phyloP scores from a whole-genome alignment of 1,284 basidiomycete species.

The Flammula alnicola region DNA sequence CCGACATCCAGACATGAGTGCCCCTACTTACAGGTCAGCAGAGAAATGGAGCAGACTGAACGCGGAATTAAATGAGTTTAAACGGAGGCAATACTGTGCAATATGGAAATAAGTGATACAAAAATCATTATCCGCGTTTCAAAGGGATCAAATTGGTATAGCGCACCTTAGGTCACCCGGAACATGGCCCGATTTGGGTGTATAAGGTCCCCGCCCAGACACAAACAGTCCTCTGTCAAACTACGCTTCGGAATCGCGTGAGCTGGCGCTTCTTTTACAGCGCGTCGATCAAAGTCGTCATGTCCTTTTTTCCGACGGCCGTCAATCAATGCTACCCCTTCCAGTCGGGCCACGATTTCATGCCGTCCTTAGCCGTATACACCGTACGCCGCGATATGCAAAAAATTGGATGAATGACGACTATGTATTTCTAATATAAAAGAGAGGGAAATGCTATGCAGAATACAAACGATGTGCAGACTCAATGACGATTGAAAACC shows the following conservation, averaged over 20 bases:
- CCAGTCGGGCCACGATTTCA: background rate
- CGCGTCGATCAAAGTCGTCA: slow-evolving; percentile 24
- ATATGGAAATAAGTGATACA: slow-evolving; percentile 31
- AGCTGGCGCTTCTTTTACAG: slow-evolving; percentile 21
- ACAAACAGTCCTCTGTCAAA: slow-evolving; percentile 17
- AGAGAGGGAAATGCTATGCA: slow-evolving; percentile 23
- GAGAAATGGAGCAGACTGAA: slow-evolving; percentile 31
- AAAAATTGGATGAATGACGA: slow-evolving; percentile 8
- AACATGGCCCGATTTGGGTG: slow-evolving; percentile 27
- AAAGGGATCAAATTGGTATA: slow-evolving; percentile 39
- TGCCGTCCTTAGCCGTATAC: too few relatives aligned
- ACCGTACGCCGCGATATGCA: background rate
- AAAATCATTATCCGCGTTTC: slow-evolving; percentile 43
- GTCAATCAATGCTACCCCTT: slow-evolving; percentile 12
- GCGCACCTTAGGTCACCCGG: slow-evolving; percentile 25
- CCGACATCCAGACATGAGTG: slow-evolving; percentile 29
- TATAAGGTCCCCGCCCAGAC: slow-evolving; percentile 39
- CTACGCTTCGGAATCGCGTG: slow-evolving; percentile 12
- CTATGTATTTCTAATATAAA: slow-evolving; percentile 27
- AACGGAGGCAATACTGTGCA: slow-evolving; percentile 39
- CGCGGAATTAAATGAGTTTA: slow-evolving; percentile 43
- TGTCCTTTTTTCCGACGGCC: slow-evolving; percentile 6
- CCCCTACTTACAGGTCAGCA: slow-evolving; percentile 15
- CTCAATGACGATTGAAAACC: slow-evolving; percentile 12
- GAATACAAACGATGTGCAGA: slow-evolving; percentile 25